Conservation (phyloP, 306 rosid genomes). For the Carpinus viminea region DNA sequence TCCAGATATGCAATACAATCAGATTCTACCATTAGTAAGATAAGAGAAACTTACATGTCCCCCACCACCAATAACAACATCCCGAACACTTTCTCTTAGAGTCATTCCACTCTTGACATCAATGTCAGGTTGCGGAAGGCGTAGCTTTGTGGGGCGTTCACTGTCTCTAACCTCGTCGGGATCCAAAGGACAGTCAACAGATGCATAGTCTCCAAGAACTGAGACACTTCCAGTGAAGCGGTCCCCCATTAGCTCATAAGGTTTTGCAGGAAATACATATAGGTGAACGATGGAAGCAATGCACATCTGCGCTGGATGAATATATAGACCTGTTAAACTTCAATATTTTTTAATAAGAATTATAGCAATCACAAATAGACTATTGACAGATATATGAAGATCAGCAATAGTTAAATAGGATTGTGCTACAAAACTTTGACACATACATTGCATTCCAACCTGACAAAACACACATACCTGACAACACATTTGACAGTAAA, state of each 20-base stretch:
- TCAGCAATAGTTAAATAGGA: neutral
- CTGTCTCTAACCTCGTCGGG: slow-evolving; percentile 98
- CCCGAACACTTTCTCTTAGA: slow-evolving; percentile 88
- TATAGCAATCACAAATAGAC: neutral
- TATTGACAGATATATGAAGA: neutral
- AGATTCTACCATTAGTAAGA: slow-evolving; percentile 4
- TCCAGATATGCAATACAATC: slow-evolving; percentile 28
- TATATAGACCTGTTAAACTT: slow-evolving; percentile 55
- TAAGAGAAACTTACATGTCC: slow-evolving; percentile 73
- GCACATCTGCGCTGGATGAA: slow-evolving; percentile 92
- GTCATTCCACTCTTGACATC: slow-evolving; percentile 83
- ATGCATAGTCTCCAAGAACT: slow-evolving; percentile 93
- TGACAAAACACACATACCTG: neutral
- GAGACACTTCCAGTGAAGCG: slow-evolving; percentile 72
- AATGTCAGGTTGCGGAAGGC: slow-evolving; percentile 81
- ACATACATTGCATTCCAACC: neutral
- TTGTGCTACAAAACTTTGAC: neutral
- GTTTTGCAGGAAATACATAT: slow-evolving; percentile 93
- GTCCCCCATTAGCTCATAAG: slow-evolving; percentile 96
- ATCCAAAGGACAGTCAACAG: slow-evolving; percentile 92
- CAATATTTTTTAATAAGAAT: slow-evolving; percentile 4
- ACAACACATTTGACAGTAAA: neutral
- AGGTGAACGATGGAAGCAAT: slow-evolving; percentile 95
- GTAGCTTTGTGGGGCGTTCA: slow-evolving; percentile 94
- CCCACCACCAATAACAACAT: slow-evolving; percentile 89